Evolutionary conservation across 805 yeast genomes (phyloP), one percentile per base, ranked within the genome.

Genomic region (Candida coquimbonensis): DNA sequence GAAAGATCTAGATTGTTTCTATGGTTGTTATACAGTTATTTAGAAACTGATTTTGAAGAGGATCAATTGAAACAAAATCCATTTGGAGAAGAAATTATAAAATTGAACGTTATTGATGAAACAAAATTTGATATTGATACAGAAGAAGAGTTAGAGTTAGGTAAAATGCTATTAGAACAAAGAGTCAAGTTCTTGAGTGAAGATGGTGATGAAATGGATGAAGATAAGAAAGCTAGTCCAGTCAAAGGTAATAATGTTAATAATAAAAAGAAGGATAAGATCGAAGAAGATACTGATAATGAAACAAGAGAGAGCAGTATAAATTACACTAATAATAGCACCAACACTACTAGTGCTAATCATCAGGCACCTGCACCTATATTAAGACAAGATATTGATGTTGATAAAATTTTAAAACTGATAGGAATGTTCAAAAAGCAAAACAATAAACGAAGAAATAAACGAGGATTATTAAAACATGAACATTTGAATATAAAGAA

Each of bases 11-110:
- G 73, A 44, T 72, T 93, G 35, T 81, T 91, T 51, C 63, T 91
- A 49, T 91, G 97, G 97, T 66, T 91, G 34, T 57, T 87, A 38
- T 90, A 87, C 67, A 75, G 87, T 2, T 87, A 83, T 56, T 67
- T 85, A 51, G 96, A 91, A 59, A 85, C 96, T 0, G 73, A 76
- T 48, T 69, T 86, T 50, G 61, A 73, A 1, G 67, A 71, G 1
- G 80, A 73, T 26, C 77, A 75, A 46, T 55, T 83, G 14, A 61
- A 57, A 1, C 44, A 50, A 7, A 83, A 83, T 53, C 90, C 90
- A n/a, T 83, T 81, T 60, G 72, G 77, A 26, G 60, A 70, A 9
- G 81, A 80, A 8, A 55, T 61, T 6, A 52, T 69, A 27, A 55
- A 48, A 7, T 43, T 54, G 6, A 40, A 47, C 6, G 51, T 61